phyloP scores from a whole-genome alignment of 345 rosid species.

The Eutrema yunnanense region DNA sequence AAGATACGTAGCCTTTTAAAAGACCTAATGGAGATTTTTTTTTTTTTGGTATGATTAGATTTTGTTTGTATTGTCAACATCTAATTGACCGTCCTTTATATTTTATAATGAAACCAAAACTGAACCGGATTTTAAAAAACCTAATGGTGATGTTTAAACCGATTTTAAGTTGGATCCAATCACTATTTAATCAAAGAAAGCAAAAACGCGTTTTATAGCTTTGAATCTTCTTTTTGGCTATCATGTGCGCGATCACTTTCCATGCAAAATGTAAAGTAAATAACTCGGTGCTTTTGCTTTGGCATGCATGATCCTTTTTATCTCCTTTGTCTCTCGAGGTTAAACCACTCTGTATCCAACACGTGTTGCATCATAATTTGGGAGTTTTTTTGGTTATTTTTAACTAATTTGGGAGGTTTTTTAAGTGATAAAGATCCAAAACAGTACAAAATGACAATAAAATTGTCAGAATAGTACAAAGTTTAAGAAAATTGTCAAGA shows the following conservation, averaged over 20 bases:
- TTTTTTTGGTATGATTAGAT: no score
- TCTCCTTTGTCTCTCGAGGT: background rate
- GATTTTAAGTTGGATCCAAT: background rate
- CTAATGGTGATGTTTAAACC: background rate
- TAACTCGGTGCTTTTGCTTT: constrained; percentile 9
- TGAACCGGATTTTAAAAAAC: no score
- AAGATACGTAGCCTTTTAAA: background rate
- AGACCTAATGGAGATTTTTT: background rate
- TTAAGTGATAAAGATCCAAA: no score
- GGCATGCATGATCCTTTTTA: constrained; percentile 3
- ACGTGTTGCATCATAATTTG: background rate
- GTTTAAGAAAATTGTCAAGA: no score
- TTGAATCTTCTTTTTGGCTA: background rate
- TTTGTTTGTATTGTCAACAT: no score
- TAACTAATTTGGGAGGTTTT: background rate
- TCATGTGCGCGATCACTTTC: constrained; percentile 21
- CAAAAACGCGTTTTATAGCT: constrained; percentile 19
- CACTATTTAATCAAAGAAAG: background rate
- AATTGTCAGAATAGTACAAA: no score
- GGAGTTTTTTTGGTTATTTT: no score
- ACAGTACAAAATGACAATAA: no score
- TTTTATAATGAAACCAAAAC: no score
- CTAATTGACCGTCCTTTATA: no score
- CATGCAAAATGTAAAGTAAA: constrained; percentile 17
- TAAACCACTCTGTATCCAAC: background rate